Percentiles rank a stretch among this genome's conserved stretches.
Conservation (phyloP, 2,329 filamentous ascomycete genomes). For the Xylaria sp. region DNA sequence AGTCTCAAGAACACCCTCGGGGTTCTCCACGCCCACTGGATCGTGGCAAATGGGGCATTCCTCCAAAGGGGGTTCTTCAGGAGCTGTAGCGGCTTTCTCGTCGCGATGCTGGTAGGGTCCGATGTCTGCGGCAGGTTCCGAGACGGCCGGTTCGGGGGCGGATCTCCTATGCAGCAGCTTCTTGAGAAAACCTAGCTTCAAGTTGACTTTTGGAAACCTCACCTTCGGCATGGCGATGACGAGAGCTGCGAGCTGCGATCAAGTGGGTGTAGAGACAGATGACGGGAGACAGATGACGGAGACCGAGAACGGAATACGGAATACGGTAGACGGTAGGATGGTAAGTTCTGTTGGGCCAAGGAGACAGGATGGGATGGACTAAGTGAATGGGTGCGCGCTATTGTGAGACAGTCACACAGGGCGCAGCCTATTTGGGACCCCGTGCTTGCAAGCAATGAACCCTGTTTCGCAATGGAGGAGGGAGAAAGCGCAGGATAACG, state of each 20-base stretch:
- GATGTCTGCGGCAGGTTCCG: conserved; percentile 4
- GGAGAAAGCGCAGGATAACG: background rate
- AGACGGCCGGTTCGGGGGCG: background rate
- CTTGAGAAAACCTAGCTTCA: conserved; percentile 26
- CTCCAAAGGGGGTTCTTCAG: conserved; percentile 20
- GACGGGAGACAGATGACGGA: background rate
- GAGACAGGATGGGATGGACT: background rate
- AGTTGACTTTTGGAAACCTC: conserved; percentile 17
- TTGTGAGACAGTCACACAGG: background rate
- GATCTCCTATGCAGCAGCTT: conserved; percentile 21
- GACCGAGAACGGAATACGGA: background rate
- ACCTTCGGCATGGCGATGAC: conserved; percentile 15
- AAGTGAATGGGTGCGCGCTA: background rate
- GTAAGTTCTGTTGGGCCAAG: background rate
- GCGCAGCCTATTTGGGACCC: background rate
- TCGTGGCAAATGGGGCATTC: conserved; percentile 43
- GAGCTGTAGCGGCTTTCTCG: conserved; percentile 6
- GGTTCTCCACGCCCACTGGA: conserved; percentile 34
- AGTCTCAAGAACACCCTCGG: conserved; percentile 36
- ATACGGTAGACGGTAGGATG: background rate
- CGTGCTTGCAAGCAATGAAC: background rate
- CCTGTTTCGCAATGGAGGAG: background rate
- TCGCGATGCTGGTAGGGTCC: conserved; percentile 13
- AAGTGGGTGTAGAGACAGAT: background rate
- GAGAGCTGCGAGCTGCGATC: conserved; percentile 1